A percentile compares a stretch with the other conserved stretches of the same genome.
These are phyloP conservation scores for Harringtonia lauricola DNA, from an alignment of 2,329 filamentous ascomycete genomes.

Conservation along the genomic window DNA sequence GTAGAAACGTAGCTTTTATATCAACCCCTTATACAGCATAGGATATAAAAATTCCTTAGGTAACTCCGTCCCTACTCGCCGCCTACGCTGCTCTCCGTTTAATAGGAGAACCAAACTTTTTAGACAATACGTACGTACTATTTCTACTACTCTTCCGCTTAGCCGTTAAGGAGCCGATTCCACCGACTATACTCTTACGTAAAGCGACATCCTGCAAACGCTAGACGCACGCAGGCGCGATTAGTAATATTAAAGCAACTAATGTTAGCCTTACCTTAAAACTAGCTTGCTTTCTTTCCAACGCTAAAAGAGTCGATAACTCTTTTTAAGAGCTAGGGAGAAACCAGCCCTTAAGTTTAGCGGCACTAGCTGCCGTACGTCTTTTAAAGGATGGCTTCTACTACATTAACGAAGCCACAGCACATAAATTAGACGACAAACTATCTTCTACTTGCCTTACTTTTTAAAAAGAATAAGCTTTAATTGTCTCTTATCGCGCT, in stretches of 20 bases:
- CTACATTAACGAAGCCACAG: not conserved
- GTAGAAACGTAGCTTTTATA: not conserved
- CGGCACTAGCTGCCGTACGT: not conserved
- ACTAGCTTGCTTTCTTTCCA: not conserved
- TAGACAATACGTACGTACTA: not conserved
- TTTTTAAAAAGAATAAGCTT: constrained; percentile 1
- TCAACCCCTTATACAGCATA: not conserved
- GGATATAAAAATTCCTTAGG: not conserved
- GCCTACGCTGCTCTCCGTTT: not conserved
- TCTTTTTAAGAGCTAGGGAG: not conserved
- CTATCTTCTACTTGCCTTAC: not conserved
- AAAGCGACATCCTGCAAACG: not conserved
- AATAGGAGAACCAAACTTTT: not conserved
- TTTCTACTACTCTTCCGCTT: not conserved
- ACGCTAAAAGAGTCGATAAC: not conserved
- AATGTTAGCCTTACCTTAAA: not conserved
- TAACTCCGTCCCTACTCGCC: not conserved
- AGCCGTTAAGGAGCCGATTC: not conserved
- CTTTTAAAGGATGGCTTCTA: not conserved
- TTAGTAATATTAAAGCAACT: not conserved
- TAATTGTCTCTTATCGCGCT: not conserved
- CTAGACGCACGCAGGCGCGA: not conserved
- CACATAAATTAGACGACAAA: not conserved
- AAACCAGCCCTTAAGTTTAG: not conserved
- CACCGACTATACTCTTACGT: not conserved